Evolutionary conservation across 2,329 filamentous ascomycete genomes (phyloP).

Genomic region (Elsinoe fawcettii): DNA sequence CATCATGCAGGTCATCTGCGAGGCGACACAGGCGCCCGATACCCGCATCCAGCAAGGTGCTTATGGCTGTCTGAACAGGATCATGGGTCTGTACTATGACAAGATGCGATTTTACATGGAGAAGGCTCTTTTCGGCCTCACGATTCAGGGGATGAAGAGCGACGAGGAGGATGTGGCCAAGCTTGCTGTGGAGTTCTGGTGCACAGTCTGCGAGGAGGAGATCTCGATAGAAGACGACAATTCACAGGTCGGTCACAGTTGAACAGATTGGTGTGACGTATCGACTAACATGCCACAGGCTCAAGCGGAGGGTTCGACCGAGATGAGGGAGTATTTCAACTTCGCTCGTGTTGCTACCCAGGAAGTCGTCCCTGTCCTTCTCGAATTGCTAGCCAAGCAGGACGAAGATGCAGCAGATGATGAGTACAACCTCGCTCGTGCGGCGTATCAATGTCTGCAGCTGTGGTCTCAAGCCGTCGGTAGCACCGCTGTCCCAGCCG

Average conservation of each 20-base stretch:
- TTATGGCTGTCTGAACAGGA: slow-evolving; percentile 94
- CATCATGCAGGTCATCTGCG: slow-evolving; percentile 99
- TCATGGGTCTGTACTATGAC: slow-evolving; percentile 98
- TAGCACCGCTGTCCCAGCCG: slow-evolving; percentile 72
- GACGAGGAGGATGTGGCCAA: slow-evolving; percentile 97
- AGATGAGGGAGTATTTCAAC: slow-evolving; percentile 89
- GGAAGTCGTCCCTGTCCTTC: slow-evolving; percentile 87
- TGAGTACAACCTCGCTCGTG: slow-evolving; percentile 93
- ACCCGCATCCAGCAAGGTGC: slow-evolving; percentile 87
- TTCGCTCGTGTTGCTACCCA: slow-evolving; percentile 87
- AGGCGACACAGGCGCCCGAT: slow-evolving; percentile 92
- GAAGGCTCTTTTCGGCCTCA: slow-evolving; percentile 95
- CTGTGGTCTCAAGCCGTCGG: slow-evolving; percentile 91
- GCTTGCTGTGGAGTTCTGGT: slow-evolving; percentile 98
- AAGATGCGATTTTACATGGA: slow-evolving; percentile 99
- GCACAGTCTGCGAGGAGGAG: slow-evolving; percentile 99
- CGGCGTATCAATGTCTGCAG: slow-evolving; percentile 92
- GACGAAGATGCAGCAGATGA: slow-evolving; percentile 95
- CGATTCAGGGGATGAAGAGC: slow-evolving; percentile 97
- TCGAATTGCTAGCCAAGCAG: slow-evolving; percentile 86
- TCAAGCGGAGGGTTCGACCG: slow-evolving; percentile 64
- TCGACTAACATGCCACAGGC: slow-evolving; percentile 23
- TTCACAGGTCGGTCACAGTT: slow-evolving; percentile 48
- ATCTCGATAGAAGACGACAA: slow-evolving; percentile 98
- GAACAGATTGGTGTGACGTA: too few species aligned